Evolutionary conservation across 2,329 filamentous ascomycete genomes (phyloP), one percentile per base, ranked within the genome.

Genomic region (Hymenoscyphus fraxineus): DNA sequence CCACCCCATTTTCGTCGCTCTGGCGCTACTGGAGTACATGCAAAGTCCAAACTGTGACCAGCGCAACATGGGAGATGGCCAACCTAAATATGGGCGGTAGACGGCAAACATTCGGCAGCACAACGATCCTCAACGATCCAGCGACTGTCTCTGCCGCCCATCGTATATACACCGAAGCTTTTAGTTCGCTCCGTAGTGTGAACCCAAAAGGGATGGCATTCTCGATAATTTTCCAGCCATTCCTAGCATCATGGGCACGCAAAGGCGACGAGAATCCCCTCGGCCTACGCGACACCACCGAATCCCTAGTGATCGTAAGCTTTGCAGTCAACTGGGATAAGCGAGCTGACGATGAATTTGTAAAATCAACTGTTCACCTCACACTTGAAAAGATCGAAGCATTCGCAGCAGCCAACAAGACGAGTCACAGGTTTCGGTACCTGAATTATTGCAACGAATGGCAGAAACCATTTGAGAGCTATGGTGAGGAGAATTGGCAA

Each of bases 101-200:
- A 57, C 27, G 54, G 7, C 76, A 78, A 61, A 67, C 71, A 1
- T 75, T 76, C 41, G 73, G 67, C 15, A 77, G 72, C 0, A 78
- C 75, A n/a, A 78, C 76, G 7, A 70, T 77, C 58, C 73, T 74
- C 59, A 77, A 77, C 38, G 74, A 77, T n/a, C 40, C 39, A 13
- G 67, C 67, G 16, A 78, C 76, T 1, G 59, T 78, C 4, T 54
- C 65, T 7, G 74, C 71, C 7, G 64, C 66, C 0, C 71, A 78
- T 59, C 56, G 66, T 22, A 71, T 72, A 1, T 77, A 76, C 58
- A 57, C 54, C 13, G 66, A 75, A 60, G 69, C 72, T 15, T 72
- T 76, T 57, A 51, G 63, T 31, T 61, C 61, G 16, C 68, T 78
- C 38, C 68, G 69, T 9, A 67, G 67, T 0, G 67, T 75, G 39